These are phyloP conservation scores for Oryza australiensis DNA, from an alignment of 176 grass and related monocot genomes.

Conservation along the genomic window DNA sequence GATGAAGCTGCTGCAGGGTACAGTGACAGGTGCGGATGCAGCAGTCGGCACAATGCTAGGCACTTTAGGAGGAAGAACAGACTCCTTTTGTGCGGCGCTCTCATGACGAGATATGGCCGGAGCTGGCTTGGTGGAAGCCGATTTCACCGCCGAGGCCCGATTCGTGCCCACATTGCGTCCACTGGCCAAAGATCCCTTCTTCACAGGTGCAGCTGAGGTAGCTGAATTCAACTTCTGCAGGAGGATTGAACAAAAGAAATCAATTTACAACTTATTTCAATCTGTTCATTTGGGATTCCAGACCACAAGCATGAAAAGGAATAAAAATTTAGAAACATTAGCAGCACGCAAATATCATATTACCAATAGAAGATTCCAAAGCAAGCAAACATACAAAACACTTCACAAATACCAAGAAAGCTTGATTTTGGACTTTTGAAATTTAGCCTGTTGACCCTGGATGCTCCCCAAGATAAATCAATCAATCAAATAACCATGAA, in stretches of 20 bases:
- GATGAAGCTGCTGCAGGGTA: conserved; percentile 47
- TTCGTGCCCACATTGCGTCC: conserved; percentile 18
- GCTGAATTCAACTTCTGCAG: conserved; percentile 50
- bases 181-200: conserved; percentile 51
- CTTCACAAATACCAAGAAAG: conserved; percentile 19
- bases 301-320: background rate
- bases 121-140: conserved; percentile 46
- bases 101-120: conserved; percentile 15
- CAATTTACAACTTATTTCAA: conserved; percentile 1
- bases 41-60: conserved; percentile 9
- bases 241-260: conserved; percentile 23
- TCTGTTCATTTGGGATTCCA: background rate
- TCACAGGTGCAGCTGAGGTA: conserved; percentile 40
- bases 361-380: conserved; percentile 39
- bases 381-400: conserved; percentile 35
- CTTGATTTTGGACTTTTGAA: conserved; percentile 40
- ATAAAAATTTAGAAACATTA: conserved; percentile 3
- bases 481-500: background rate
- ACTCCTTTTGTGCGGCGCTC: conserved; percentile 3
- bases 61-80: conserved; percentile 24
- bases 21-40: conserved; percentile 26
- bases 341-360: background rate
- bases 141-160: conserved; percentile 31
- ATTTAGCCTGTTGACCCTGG: conserved; percentile 22
- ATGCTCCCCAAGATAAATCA: background rate